Evolutionary conservation across 1,284 basidiomycete genomes (phyloP).

Genomic region (Uromyces viciae-fabae): DNA sequence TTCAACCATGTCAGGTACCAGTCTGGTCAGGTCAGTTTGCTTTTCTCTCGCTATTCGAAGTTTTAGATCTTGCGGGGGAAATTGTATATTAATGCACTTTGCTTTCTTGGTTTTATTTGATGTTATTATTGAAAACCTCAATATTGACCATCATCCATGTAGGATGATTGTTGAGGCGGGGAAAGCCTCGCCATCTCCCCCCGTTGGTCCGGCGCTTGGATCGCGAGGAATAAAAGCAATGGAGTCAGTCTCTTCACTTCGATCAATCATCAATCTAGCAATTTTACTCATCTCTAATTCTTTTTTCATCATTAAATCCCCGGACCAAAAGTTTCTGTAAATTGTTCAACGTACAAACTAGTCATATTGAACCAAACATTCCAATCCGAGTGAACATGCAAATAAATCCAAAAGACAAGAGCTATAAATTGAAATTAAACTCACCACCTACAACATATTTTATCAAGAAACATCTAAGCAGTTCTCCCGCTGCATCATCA

Average conservation of each 20-base stretch:
- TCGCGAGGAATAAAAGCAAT: slow-evolving; percentile 98
- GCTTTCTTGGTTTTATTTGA: background rate
- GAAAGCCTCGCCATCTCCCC: slow-evolving; percentile 91
- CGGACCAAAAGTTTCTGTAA: slow-evolving; percentile 40
- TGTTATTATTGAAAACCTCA: no score
- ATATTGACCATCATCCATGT: no score
- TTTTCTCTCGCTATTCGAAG: no score
- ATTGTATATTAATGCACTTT: no score
- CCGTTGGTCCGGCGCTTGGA: slow-evolving; percentile 93
- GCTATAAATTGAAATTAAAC: slow-evolving; percentile 87
- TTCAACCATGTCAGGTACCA: no score
- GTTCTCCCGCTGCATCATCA: slow-evolving; percentile 64
- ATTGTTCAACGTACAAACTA: slow-evolving; percentile 43
- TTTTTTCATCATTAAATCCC: no score
- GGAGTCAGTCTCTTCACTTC: slow-evolving; percentile 63
- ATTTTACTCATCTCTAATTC: background rate
- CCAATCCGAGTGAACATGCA: slow-evolving; percentile 87
- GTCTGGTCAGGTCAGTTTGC: no score
- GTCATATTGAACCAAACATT: slow-evolving; percentile 65
- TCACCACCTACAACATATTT: slow-evolving; percentile 85
- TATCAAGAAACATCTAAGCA: slow-evolving; percentile 82
- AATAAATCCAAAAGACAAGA: slow-evolving; percentile 80
- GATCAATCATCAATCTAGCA: background rate
- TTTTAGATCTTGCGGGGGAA: no score
- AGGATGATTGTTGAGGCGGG: slow-evolving; percentile 83